These are phyloP conservation scores for Athelia psychrophila DNA, from an alignment of 1,284 basidiomycete genomes.

Conservation along the genomic window DNA sequence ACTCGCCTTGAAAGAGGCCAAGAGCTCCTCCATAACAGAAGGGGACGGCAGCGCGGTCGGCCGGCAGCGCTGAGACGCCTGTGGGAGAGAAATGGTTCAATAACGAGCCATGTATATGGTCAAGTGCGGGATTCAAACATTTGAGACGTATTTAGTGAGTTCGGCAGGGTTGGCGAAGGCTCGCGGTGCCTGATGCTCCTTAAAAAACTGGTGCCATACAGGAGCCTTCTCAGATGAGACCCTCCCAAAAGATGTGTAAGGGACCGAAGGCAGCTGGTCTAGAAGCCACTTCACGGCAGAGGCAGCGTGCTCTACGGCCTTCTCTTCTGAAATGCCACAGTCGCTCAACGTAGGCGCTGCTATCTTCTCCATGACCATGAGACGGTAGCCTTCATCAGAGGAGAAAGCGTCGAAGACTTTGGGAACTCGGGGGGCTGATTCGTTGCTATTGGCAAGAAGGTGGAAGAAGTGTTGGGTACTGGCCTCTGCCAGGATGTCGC, in stretches of 20 bases:
- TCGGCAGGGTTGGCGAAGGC: too few relatives aligned
- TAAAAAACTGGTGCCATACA: too few relatives aligned
- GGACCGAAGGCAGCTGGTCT: not conserved
- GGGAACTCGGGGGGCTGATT: slow-evolving; percentile 1
- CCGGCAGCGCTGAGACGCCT: not conserved
- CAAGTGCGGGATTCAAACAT: not conserved
- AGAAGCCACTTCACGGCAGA: not conserved
- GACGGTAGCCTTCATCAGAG: too few relatives aligned
- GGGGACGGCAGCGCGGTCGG: not conserved
- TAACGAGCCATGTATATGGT: not conserved
- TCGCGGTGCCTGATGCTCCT: too few relatives aligned
- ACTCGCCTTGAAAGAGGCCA: not conserved
- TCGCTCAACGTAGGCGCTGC: not conserved
- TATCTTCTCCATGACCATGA: slow-evolving; percentile 1
- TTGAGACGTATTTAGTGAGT: not conserved
- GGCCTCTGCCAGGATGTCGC: too few relatives aligned
- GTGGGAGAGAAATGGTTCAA: not conserved
- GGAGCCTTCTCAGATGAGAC: not conserved
- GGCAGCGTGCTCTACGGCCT: not conserved
- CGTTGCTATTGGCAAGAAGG: not conserved
- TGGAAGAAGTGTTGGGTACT: slow-evolving; percentile 1
- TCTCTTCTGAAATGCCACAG: not conserved
- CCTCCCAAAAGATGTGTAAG: not conserved
- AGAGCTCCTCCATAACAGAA: not conserved
- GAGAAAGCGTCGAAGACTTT: not conserved